phyloP scores from a whole-genome alignment of 75 land plant genomes.

The Pinus albicaulis region DNA sequence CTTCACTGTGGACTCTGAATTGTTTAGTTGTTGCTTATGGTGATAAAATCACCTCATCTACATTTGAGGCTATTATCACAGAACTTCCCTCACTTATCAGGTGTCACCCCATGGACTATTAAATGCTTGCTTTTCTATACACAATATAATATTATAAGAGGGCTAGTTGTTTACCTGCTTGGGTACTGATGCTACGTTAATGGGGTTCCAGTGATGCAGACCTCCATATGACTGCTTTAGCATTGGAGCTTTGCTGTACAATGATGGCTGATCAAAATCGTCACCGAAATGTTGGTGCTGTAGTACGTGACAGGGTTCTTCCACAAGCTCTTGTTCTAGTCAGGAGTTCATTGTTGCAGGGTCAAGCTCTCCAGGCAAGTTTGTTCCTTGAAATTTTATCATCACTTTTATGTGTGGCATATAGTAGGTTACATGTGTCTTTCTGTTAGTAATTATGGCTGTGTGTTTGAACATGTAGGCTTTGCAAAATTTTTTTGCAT shows the following conservation, averaged over 20 bases:
- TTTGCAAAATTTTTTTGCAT: constrained; percentile 78
- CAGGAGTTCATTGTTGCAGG: constrained; percentile 91
- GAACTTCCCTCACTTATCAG: constrained; percentile 94
- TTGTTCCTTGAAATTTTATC: not conserved
- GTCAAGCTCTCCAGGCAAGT: constrained; percentile 91
- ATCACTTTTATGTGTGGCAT: not conserved
- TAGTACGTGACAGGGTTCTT: constrained; percentile 79
- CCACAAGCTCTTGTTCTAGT: constrained; percentile 91
- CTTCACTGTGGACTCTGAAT: constrained; percentile 90
- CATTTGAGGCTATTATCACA: constrained; percentile 78
- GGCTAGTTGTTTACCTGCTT: not conserved
- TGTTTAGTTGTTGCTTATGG: constrained; percentile 87
- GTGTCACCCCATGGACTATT: constrained; percentile 23
- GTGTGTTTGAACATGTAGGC: constrained; percentile 54
- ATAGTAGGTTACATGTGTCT: not conserved
- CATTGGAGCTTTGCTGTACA: constrained; percentile 92
- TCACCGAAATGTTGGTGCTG: constrained; percentile 57
- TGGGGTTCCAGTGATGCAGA: constrained; percentile 79
- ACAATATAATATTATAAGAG: not conserved
- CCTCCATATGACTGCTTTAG: constrained; percentile 93
- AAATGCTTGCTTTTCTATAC: not conserved
- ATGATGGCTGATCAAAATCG: constrained; percentile 83
- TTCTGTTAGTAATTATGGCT: not conserved
- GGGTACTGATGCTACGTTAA: not conserved
- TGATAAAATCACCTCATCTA: constrained; percentile 76